These are phyloP conservation scores for Jacaranda mimosifolia DNA, from an alignment of 257 asterid species.

Conservation along the genomic window DNA sequence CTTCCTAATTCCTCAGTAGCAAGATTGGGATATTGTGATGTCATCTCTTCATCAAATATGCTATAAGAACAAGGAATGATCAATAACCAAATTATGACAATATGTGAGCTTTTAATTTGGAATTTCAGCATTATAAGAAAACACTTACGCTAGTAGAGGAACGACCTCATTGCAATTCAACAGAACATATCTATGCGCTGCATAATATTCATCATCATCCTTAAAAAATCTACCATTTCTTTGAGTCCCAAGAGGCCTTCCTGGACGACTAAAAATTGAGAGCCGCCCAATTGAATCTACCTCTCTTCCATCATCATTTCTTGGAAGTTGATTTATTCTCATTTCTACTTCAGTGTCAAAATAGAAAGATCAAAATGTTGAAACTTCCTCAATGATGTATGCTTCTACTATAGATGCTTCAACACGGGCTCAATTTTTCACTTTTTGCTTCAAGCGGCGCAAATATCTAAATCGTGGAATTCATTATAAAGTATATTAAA, in stretches of 20 bases:
- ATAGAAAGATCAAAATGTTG: not conserved
- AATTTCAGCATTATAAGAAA: not conserved
- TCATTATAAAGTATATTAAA: no score
- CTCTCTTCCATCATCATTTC: no score
- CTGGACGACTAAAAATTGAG: not conserved
- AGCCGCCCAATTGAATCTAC: no score
- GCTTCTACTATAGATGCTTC: not conserved
- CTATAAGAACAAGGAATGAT: not conserved
- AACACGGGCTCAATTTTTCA: not conserved
- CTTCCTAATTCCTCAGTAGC: no score
- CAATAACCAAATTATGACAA: not conserved
- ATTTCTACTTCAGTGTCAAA: not conserved
- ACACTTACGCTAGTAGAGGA: not conserved
- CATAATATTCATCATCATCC: not conserved
- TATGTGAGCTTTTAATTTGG: not conserved
- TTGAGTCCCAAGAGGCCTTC: not conserved
- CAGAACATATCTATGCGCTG: not conserved
- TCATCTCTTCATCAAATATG: no score
- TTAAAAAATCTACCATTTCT: not conserved
- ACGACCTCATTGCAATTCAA: not conserved
- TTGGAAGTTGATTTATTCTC: no score
- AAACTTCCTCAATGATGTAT: not conserved
- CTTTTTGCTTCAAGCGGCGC: not conserved
- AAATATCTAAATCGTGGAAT: not conserved
- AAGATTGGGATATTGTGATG: no score